Conservation (phyloP, 2,329 filamentous ascomycete species). For the Pseudocercospora fijiensis region DNA sequence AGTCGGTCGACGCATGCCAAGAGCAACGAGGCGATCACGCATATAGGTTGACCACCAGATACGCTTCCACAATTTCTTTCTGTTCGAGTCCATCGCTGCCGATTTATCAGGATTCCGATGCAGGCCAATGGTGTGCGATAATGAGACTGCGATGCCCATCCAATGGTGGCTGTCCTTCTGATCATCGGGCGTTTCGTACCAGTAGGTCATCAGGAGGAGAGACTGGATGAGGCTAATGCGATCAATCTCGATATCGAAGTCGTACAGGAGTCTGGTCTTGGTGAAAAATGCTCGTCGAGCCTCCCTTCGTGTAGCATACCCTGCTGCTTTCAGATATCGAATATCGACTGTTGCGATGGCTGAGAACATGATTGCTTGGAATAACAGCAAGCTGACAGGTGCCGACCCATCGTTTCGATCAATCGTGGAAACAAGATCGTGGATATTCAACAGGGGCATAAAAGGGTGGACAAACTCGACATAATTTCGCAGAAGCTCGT, state of each 20-base stretch:
- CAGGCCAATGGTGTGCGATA: slow-evolving; percentile 89
- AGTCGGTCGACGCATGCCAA: slow-evolving; percentile 90
- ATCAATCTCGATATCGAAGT: slow-evolving; percentile 92
- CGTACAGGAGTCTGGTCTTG: slow-evolving; percentile 83
- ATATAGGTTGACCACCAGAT: slow-evolving; percentile 99
- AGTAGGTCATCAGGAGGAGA: slow-evolving; percentile 89
- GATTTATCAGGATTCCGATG: slow-evolving; percentile 82
- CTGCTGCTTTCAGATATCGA: slow-evolving; percentile 70
- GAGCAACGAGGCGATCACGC: slow-evolving; percentile 84
- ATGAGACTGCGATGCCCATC: slow-evolving; percentile 93
- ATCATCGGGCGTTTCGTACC: slow-evolving; percentile 95
- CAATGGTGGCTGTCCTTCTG: slow-evolving; percentile 98
- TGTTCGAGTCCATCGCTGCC: slow-evolving; percentile 64
- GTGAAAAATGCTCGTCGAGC: slow-evolving; percentile 87
- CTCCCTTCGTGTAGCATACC: slow-evolving; percentile 73
- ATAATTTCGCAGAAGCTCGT: slow-evolving; percentile 77
- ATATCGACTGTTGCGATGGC: slow-evolving; percentile 86
- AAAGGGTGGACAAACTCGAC: slow-evolving; percentile 90
- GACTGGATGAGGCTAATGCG: slow-evolving; percentile 85
- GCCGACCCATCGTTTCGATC: slow-evolving; percentile 66
- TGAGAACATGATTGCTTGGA: slow-evolving; percentile 93
- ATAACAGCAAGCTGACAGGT: slow-evolving; percentile 79
- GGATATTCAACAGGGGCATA: slow-evolving; percentile 78
- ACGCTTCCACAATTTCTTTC: slow-evolving; percentile 84
- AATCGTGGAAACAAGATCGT: slow-evolving; percentile 61